Percentiles rank a stretch among this genome's conserved stretches.
Conservation (phyloP, 2,329 filamentous ascomycete species). For the Stromatinia cepivora region DNA sequence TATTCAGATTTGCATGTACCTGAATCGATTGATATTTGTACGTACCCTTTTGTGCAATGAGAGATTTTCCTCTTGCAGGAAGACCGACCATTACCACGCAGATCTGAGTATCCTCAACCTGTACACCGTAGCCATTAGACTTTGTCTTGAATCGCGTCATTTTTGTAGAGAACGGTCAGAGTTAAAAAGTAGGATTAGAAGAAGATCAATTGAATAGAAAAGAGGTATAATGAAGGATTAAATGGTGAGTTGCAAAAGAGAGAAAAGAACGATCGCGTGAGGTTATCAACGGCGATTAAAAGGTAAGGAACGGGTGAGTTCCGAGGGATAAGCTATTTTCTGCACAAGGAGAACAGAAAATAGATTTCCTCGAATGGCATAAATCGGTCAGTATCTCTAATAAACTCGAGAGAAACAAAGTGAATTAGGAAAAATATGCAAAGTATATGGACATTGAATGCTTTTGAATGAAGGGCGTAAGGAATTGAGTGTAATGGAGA, state of each 20-base stretch:
- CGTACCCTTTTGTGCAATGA: slow-evolving; percentile 95
- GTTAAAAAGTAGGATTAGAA: slow-evolving; percentile 6
- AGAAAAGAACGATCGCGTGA: slow-evolving; percentile 18
- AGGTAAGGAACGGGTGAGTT: slow-evolving; percentile 19
- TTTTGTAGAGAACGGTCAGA: slow-evolving; percentile 25
- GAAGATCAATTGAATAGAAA: slow-evolving; percentile 7
- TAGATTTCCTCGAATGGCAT: not conserved
- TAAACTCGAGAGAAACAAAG: not conserved
- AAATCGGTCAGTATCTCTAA: not conserved
- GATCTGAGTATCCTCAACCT: slow-evolving; percentile 94
- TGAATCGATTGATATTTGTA: not conserved
- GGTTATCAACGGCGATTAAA: slow-evolving; percentile 13
- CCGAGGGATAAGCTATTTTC: slow-evolving; percentile 1
- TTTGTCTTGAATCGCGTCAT: slow-evolving; percentile 35
- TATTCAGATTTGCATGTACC: not conserved
- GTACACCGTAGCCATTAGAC: slow-evolving; percentile 68
- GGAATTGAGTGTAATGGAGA: not conserved
- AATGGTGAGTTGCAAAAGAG: slow-evolving; percentile 7
- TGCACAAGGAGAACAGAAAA: not conserved
- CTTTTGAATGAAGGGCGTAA: not conserved
- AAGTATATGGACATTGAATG: not conserved
- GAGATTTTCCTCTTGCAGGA: slow-evolving; percentile 92
- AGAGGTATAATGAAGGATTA: not conserved
- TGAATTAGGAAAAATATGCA: not conserved
- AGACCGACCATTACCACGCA: slow-evolving; percentile 99